Conservation (phyloP, 2,329 filamentous ascomycete genomes). For the Hyphodiscus sp. region DNA sequence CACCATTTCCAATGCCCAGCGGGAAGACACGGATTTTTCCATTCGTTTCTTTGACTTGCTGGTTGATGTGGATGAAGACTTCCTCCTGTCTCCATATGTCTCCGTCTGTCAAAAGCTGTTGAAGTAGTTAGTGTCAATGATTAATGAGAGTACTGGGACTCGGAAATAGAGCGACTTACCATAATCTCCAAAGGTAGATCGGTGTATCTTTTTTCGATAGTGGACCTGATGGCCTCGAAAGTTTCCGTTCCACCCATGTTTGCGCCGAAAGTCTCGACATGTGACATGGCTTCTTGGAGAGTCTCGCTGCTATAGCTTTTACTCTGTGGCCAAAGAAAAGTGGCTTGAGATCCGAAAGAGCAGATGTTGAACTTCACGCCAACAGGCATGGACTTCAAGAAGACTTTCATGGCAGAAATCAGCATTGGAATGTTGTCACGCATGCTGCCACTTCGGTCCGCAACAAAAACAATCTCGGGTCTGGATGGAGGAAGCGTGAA, state of each 20-base stretch:
- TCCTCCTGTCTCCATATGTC: slow-evolving; percentile 42
- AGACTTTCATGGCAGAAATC: slow-evolving; percentile 50
- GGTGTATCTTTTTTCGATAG: slow-evolving; percentile 37
- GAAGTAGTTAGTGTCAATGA: too few species aligned
- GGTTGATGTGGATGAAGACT: slow-evolving; percentile 41
- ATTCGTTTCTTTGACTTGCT: slow-evolving; percentile 34
- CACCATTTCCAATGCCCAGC: slow-evolving; percentile 45
- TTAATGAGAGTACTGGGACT: too few species aligned
- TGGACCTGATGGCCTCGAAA: slow-evolving; percentile 37
- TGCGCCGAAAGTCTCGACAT: slow-evolving; percentile 38
- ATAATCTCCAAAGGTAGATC: slow-evolving; percentile 48
- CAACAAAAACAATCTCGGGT: slow-evolving; percentile 64
- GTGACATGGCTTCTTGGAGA: slow-evolving; percentile 36
- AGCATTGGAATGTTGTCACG: slow-evolving; percentile 44
- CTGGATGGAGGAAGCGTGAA: slow-evolving; percentile 51
- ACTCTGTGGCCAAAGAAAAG: slow-evolving; percentile 44
- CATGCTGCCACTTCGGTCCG: slow-evolving; percentile 68
- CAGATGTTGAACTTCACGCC: slow-evolving; percentile 65
- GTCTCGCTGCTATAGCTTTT: slow-evolving; percentile 39
- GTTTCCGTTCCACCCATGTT: slow-evolving; percentile 51
- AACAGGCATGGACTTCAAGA: slow-evolving; percentile 58
- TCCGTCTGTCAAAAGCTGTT: slow-evolving; percentile 46
- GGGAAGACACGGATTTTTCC: slow-evolving; percentile 46
- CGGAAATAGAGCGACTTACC: background rate
- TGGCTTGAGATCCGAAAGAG: slow-evolving; percentile 49